Conservation (phyloP, 495 filamentous ascomycete genomes). For the Zalerion maritima region DNA sequence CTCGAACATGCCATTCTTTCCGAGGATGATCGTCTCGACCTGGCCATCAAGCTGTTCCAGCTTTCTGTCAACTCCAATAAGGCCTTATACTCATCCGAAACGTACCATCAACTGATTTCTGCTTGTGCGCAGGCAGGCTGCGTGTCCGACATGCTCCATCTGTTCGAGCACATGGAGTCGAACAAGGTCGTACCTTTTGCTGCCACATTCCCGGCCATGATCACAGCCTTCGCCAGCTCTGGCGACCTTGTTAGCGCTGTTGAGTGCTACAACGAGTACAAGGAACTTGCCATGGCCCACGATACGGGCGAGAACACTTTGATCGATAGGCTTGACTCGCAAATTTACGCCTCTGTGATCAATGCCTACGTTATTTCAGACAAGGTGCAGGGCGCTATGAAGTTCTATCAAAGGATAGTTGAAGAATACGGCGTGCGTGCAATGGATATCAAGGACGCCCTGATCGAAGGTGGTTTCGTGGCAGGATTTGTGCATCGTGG, state of each 20-base stretch:
- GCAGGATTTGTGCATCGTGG: constrained; percentile 49
- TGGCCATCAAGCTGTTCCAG: constrained; percentile 75
- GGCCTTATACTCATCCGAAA: constrained; percentile 41
- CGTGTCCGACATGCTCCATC: constrained; percentile 71
- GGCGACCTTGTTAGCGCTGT: constrained; percentile 80
- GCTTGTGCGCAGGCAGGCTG: constrained; percentile 69
- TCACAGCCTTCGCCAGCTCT: constrained; percentile 67
- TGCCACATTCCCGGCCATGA: constrained; percentile 80
- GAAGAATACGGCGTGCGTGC: constrained; percentile 40
- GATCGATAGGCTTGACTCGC: constrained; percentile 58
- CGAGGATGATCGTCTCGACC: constrained; percentile 71
- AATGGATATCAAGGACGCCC: constrained; percentile 47
- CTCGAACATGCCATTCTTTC: constrained; percentile 65
- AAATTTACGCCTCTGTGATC: constrained; percentile 78
- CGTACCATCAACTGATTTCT: constrained; percentile 66
- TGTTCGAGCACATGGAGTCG: constrained; percentile 82
- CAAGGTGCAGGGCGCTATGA: constrained; percentile 59
- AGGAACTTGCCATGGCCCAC: constrained; percentile 61
- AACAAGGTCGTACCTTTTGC: constrained; percentile 56
- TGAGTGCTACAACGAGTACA: constrained; percentile 92
- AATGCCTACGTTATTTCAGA: constrained; percentile 71
- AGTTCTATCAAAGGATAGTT: constrained; percentile 69
- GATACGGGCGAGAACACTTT: constrained; percentile 60
- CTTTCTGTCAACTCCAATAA: constrained; percentile 50
- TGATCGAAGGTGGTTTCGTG: constrained; percentile 61